These are phyloP conservation scores for Batrachochytrium dendrobatidis DNA, from an alignment of 371 early-diverging fungal genomes.

Conservation along the genomic window DNA sequence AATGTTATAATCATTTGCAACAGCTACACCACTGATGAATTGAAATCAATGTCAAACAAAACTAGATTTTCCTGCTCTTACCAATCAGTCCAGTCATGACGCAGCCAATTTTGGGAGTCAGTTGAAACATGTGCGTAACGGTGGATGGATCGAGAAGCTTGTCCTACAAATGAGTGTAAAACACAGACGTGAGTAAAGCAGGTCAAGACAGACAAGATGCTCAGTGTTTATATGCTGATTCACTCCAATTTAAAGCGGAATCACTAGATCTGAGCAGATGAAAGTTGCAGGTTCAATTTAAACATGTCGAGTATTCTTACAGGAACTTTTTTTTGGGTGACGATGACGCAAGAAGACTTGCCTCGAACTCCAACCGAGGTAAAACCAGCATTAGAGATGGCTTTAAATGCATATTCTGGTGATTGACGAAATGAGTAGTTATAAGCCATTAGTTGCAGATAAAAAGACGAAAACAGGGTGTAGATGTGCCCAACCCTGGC, in stretches of 20 bases:
- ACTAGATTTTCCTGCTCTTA: conserved; percentile 19
- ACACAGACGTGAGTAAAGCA: neutral
- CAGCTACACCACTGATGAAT: neutral
- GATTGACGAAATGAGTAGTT: neutral
- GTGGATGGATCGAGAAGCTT: conserved; percentile 93
- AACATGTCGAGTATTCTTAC: conserved; percentile 56
- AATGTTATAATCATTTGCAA: conserved; percentile 9
- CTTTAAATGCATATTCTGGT: conserved; percentile 98
- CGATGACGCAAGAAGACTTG: conserved; percentile 85
- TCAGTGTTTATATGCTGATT: too few relatives aligned
- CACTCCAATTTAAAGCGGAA: too few relatives aligned
- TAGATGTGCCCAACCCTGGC: neutral
- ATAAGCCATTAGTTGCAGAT: conserved; percentile 1
- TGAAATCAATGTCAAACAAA: conserved; percentile 2
- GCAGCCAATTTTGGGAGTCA: conserved; percentile 94
- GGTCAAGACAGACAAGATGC: too few relatives aligned
- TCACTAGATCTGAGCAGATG: too few relatives aligned
- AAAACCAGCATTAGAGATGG: conserved; percentile 88
- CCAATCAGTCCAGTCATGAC: conserved; percentile 94
- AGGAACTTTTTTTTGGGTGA: conserved; percentile 95
- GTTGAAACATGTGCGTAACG: conserved; percentile 83
- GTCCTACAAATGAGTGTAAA: conserved; percentile 75
- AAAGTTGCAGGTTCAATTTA: too few relatives aligned
- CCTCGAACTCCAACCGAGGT: conserved; percentile 95
- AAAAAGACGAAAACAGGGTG: neutral